Evolutionary conservation across 2,329 filamentous ascomycete species (phyloP).

Genomic region (Aspergillus thermomutatus): DNA sequence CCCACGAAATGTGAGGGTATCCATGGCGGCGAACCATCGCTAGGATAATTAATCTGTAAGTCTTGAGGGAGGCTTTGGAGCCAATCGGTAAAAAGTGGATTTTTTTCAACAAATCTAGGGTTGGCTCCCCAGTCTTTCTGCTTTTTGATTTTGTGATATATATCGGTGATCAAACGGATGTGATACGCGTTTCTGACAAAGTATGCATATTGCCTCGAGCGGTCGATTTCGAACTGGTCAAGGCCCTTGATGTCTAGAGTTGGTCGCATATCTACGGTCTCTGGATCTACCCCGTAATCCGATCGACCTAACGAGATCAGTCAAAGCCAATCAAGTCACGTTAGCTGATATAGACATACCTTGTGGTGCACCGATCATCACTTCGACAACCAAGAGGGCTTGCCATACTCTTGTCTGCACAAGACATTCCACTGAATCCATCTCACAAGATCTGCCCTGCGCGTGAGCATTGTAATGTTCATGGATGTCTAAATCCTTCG

Average conservation of each 20-base stretch:
- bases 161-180: slow-evolving; percentile 71
- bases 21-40: slow-evolving; percentile 77
- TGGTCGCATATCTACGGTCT: slow-evolving; percentile 72
- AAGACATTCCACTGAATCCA: slow-evolving; percentile 69
- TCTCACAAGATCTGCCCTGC: slow-evolving; percentile 66
- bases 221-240: slow-evolving; percentile 71
- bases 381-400: slow-evolving; percentile 76
- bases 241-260: slow-evolving; percentile 61
- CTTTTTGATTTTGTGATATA: slow-evolving; percentile 70
- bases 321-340: neutral
- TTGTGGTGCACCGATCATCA: slow-evolving; percentile 92
- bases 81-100: slow-evolving; percentile 74
- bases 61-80: slow-evolving; percentile 73
- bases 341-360: slow-evolving; percentile 51
- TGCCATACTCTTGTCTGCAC: slow-evolving; percentile 90
- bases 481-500: slow-evolving; percentile 82
- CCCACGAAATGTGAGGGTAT: slow-evolving; percentile 82
- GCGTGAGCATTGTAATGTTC: slow-evolving; percentile 81
- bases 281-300: slow-evolving; percentile 71
- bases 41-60: slow-evolving; percentile 71
- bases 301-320: slow-evolving; percentile 59
- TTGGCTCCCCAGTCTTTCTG: slow-evolving; percentile 84
- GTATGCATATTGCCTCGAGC: slow-evolving; percentile 81
- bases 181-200: slow-evolving; percentile 74
- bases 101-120: slow-evolving; percentile 75